Conservation (phyloP, 768 basidiomycete species). For the Termitomyces sp. region DNA sequence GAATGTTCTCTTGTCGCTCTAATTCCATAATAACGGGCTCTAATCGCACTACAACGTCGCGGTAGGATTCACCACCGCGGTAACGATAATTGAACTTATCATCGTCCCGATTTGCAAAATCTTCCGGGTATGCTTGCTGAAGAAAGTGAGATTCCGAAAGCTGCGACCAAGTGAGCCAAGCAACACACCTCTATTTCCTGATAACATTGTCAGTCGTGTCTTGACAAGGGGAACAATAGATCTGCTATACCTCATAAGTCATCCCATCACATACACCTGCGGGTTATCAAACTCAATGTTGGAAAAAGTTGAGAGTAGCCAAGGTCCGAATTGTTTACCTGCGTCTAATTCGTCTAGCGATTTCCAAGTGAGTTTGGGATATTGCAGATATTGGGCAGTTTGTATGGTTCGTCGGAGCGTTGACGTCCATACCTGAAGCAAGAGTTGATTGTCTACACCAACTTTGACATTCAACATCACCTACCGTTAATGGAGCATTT, state of each 20-base stretch:
- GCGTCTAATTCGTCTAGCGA: conserved; percentile 97
- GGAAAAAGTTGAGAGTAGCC: not conserved
- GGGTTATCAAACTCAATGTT: not conserved
- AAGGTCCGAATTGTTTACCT: conserved; percentile 28
- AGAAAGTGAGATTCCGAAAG: not conserved
- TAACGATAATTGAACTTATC: conserved; percentile 99
- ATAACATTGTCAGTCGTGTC: not conserved
- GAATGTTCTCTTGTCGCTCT: conserved; percentile 94
- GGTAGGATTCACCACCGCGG: conserved; percentile 94
- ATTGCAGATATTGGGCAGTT: conserved; percentile 77
- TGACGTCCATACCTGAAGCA: conserved; percentile 91
- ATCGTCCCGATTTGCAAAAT: conserved; percentile 96
- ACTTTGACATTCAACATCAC: conserved; percentile 14
- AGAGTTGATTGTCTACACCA: not conserved
- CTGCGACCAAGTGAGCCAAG: not conserved
- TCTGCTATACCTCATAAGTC: conserved; percentile 71
- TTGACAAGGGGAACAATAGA: not conserved
- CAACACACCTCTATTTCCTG: conserved; percentile 77
- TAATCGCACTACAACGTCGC: conserved; percentile 90
- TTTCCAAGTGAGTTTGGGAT: conserved; percentile 96
- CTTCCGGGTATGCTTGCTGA: conserved; percentile 92
- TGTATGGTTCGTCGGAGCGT: conserved; percentile 91
- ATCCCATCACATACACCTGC: conserved; percentile 94
- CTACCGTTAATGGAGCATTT: conserved; percentile 77
- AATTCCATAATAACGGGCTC: conserved; percentile 99